Base-by-base conservation (phyloP, 306 rosid genomes). In the Quercus engelmannii region DNA sequence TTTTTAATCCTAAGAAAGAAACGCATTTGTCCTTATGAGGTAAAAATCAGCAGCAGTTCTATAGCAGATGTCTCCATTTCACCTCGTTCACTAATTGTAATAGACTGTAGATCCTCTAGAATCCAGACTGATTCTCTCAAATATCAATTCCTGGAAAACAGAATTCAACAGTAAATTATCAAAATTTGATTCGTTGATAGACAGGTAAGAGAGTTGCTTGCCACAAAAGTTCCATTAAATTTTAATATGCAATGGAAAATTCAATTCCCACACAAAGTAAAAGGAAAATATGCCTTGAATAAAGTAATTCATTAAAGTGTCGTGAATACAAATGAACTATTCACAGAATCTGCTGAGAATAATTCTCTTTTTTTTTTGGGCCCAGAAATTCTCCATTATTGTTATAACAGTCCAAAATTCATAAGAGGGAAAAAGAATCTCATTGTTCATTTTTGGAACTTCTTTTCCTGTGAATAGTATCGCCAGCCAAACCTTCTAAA, bases 81-180 rank as follows among this genome's bases (percentile, higher is more conserved):
- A 54, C 13, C 8, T 59, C 71, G 21, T 76, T 51, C 33, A 3
- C 57, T 17, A 15, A 28, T 52, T 18, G 64, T 76, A 28, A 35
- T 69, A 57, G 25, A 78, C 61, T 72, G 55, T 69, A 67, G 25
- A 78, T 56, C 73, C 38, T 20, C 12, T 2, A 18, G 63, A 64
- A 62, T 76, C 78, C 31, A 17, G 23, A 28, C 26, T 46, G 52
- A 61, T 35, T 18, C 52, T 13, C 63, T 25, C 57, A 55, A 2
- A 55, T 28, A 1, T 74, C 20, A 35, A 70, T 54, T 20, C 86
- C 82, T 75, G 31, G 65, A 35, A 54, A 28, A 41, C 71, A 74
- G 9, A 69, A 26, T 12, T 55, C 31, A 74, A 38, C 35, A 55
- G 55, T 55, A 13, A 55, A 19, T 55, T 30, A 41, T 41, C 23